These are phyloP conservation scores for Scutellospora calospora DNA, from an alignment of 371 early-diverging fungal genomes.

Conservation along the genomic window DNA sequence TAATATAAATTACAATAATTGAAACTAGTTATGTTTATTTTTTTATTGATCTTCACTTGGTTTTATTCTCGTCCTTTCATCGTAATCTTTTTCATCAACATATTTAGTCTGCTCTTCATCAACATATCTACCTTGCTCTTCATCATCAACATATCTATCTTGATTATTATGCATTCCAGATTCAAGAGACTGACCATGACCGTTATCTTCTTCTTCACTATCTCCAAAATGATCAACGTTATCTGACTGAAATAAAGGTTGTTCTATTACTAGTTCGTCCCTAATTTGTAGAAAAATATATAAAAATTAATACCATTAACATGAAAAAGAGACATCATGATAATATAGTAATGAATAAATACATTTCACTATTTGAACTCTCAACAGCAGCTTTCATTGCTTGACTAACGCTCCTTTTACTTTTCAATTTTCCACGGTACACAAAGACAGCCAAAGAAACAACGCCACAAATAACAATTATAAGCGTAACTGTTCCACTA, in stretches of 20 bases:
- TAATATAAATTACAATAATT: no score
- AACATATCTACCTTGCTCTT: no score
- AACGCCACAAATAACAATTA: conserved; percentile 40
- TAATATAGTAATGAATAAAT: background rate
- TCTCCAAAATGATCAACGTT: conserved; percentile 44
- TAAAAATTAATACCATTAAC: background rate
- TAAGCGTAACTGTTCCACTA: conserved; percentile 40
- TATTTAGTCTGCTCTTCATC: no score
- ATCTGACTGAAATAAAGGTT: conserved; percentile 26
- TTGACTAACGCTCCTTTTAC: background rate
- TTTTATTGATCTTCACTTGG: no score
- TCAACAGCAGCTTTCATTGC: no score
- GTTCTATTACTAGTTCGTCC: conserved; percentile 41
- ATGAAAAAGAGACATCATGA: background rate
- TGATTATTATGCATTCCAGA: no score
- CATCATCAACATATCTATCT: no score
- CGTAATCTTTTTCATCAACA: no score
- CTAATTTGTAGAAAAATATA: background rate
- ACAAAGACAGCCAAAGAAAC: conserved; percentile 21
- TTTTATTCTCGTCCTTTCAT: no score
- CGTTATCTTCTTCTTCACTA: conserved; percentile 40
- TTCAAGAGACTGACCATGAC: no score
- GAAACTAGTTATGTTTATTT: no score
- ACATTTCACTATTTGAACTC: conserved; percentile 29
- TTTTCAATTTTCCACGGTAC: conserved; percentile 30